Conservation (phyloP, 768 basidiomycete genomes). For the Psilocybe subaeruginosa region DNA sequence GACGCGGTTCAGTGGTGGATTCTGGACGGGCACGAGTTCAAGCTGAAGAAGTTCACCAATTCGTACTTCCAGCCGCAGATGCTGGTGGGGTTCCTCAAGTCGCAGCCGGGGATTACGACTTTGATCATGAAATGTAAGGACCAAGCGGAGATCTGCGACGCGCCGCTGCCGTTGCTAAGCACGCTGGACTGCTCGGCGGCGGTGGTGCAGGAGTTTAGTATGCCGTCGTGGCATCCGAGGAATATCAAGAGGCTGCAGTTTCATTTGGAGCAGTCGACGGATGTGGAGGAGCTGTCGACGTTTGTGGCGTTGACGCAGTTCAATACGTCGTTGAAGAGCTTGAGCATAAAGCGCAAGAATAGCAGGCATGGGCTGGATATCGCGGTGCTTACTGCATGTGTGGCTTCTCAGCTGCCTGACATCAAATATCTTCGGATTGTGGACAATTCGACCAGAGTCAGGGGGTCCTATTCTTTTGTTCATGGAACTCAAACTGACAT, state of each 20-base stretch:
- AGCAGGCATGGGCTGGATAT: slow-evolving; percentile 19
- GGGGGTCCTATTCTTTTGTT: not conserved
- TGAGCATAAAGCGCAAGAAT: slow-evolving; percentile 21
- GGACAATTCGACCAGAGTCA: slow-evolving; percentile 23
- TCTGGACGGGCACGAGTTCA: slow-evolving; percentile 24
- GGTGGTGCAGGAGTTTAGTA: slow-evolving; percentile 18
- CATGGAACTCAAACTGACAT: not conserved
- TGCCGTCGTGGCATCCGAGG: slow-evolving; percentile 14
- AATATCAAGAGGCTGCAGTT: slow-evolving; percentile 21
- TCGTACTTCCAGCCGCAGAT: slow-evolving; percentile 21
- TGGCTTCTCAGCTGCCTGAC: slow-evolving; percentile 23
- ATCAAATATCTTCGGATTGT: slow-evolving; percentile 25
- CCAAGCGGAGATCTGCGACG: slow-evolving; percentile 11
- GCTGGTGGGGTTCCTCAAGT: slow-evolving; percentile 20
- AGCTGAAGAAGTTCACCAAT: slow-evolving; percentile 23
- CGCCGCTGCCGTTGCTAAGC: slow-evolving; percentile 13
- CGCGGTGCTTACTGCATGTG: slow-evolving; percentile 20
- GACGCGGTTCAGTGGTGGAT: slow-evolving; percentile 22
- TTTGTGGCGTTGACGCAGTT: slow-evolving; percentile 22
- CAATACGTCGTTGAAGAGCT: slow-evolving; percentile 16
- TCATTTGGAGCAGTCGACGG: slow-evolving; percentile 16
- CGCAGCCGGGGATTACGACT: slow-evolving; percentile 15
- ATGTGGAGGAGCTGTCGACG: slow-evolving; percentile 22
- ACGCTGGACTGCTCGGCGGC: slow-evolving; percentile 20
- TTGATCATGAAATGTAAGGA: slow-evolving; percentile 4